These are phyloP conservation scores for Plasmodium vivax DNA, from an alignment of 169 alveolate species.

Conservation along the genomic window DNA sequence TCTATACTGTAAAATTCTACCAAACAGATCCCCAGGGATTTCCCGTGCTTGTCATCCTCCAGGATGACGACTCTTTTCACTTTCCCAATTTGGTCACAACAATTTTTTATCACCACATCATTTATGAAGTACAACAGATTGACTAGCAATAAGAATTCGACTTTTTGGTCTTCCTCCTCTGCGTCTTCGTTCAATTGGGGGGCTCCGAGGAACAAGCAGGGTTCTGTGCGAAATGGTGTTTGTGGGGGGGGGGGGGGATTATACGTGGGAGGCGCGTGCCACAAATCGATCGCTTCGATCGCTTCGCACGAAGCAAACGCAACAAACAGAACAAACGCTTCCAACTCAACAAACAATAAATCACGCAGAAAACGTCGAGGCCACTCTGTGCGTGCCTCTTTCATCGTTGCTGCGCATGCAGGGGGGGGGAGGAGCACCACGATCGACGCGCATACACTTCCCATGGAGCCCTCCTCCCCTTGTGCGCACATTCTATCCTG, in stretches of 20 bases:
- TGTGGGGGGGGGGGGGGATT: not conserved
- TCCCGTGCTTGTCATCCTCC: slow-evolving; percentile 57
- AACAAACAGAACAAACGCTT: too few species aligned
- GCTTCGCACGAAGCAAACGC: too few species aligned
- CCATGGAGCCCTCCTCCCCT: not conserved
- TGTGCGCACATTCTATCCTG: not conserved
- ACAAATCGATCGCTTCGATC: not conserved
- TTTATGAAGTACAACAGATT: slow-evolving; percentile 56
- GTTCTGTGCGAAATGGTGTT: slow-evolving; percentile 3
- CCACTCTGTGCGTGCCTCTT: not conserved
- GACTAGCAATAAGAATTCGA: slow-evolving; percentile 19
- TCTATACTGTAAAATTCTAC: slow-evolving; percentile 65
- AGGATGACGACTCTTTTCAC: slow-evolving; percentile 70
- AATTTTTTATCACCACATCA: slow-evolving; percentile 40
- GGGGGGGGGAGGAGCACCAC: not conserved
- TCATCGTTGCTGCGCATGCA: not conserved
- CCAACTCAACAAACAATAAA: too few species aligned
- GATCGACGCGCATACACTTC: not conserved
- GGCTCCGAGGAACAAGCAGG: slow-evolving; percentile 62
- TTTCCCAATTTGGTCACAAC: slow-evolving; percentile 61
- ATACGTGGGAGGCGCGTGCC: not conserved
- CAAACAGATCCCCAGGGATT: slow-evolving; percentile 63
- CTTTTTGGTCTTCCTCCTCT: not conserved
- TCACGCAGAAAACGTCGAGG: not conserved
- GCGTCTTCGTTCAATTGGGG: slow-evolving; percentile 64